phyloP scores from a whole-genome alignment of 1,284 basidiomycete genomes.

The Leccinum griseonigrum region DNA sequence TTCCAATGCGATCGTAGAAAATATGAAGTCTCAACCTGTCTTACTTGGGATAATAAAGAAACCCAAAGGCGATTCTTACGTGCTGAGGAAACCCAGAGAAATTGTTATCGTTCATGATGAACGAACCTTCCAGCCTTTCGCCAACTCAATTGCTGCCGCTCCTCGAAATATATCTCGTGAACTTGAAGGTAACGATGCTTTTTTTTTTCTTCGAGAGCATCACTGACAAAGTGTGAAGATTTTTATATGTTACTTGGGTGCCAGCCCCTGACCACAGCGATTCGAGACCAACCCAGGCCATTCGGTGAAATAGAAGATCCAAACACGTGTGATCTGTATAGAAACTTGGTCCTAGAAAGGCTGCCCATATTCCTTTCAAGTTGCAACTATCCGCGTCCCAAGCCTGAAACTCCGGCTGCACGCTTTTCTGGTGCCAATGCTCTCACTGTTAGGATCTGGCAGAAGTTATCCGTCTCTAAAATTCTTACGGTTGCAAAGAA shows the following conservation, averaged over 20 bases:
- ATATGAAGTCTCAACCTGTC: not conserved
- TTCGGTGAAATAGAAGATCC: not conserved
- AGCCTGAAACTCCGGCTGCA: not conserved
- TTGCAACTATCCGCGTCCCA: not conserved
- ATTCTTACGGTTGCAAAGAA: not conserved
- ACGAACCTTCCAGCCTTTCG: constrained; percentile 3
- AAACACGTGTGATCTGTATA: not conserved
- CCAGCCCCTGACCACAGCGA: not conserved
- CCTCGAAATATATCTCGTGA: constrained; percentile 7
- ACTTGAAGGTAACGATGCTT: constrained; percentile 3
- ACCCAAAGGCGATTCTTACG: not conserved
- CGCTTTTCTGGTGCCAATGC: not conserved
- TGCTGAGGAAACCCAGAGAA: not conserved
- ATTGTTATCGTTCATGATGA: constrained; percentile 13
- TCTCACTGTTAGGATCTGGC: not conserved
- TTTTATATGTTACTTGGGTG: constrained; percentile 5
- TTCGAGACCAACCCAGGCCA: not conserved
- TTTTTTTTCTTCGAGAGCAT: not conserved
- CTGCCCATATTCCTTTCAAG: constrained; percentile 4
- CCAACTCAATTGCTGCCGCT: constrained; percentile 3
- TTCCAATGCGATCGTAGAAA: constrained; percentile 1
- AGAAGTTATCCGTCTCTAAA: not conserved
- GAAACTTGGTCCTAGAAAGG: not conserved
- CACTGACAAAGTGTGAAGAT: not conserved
- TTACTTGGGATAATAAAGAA: not conserved